A percentile compares a stretch with the other conserved stretches of the same genome.
Evolutionary conservation across 2,329 filamentous ascomycete species (phyloP).

Genomic region (Fusarium sp.): DNA sequence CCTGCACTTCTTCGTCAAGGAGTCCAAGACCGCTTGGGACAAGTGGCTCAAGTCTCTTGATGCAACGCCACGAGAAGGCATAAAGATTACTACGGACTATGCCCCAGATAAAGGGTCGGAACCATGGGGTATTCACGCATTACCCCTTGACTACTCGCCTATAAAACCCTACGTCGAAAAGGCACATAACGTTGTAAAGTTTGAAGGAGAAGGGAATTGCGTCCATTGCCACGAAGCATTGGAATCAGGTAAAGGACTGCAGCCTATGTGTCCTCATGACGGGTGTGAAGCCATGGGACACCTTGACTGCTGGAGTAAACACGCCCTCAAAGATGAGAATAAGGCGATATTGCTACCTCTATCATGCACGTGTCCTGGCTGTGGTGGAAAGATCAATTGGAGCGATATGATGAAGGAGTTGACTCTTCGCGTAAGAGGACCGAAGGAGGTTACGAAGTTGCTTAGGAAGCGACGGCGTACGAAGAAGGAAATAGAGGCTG

Average conservation of each 20-base stretch:
- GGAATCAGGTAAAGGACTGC: conserved; percentile 60
- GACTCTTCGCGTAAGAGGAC: conserved; percentile 76
- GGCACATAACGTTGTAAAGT: conserved; percentile 63
- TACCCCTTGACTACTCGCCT: conserved; percentile 66
- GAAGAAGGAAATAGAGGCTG: conserved; percentile 41
- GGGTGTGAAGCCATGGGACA: conserved; percentile 69
- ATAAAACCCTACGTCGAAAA: conserved; percentile 67
- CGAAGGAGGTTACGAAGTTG: conserved; percentile 76
- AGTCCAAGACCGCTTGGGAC: conserved; percentile 77
- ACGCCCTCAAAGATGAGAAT: conserved; percentile 57
- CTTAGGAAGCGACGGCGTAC: conserved; percentile 62
- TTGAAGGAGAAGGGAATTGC: conserved; percentile 67
- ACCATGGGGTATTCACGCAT: conserved; percentile 62
- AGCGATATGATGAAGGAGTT: conserved; percentile 83
- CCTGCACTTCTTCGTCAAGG: conserved; percentile 79
- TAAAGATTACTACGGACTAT: conserved; percentile 70
- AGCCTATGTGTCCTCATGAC: conserved; percentile 66
- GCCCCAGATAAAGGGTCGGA: conserved; percentile 39
- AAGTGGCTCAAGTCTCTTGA: conserved; percentile 63
- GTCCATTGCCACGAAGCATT: conserved; percentile 62
- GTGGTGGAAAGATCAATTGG: conserved; percentile 74
- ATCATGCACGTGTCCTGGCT: conserved; percentile 77
- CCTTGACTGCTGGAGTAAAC: conserved; percentile 67
- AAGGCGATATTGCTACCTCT: conserved; percentile 70
- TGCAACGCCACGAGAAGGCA: conserved; percentile 57